Evolutionary conservation across 2,329 filamentous ascomycete species (phyloP).

Genomic region (Hypoxylon sp.): DNA sequence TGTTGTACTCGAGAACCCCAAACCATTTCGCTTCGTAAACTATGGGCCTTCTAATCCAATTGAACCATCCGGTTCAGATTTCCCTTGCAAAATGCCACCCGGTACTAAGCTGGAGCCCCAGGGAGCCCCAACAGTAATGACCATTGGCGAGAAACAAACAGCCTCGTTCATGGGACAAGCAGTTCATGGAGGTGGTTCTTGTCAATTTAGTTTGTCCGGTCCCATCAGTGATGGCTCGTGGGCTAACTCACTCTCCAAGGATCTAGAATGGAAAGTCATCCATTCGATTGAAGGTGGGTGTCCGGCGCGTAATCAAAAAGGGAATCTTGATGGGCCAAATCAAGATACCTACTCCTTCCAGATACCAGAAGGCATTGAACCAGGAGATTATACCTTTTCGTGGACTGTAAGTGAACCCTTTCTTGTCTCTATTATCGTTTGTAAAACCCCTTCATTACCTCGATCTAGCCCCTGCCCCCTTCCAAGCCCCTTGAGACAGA

Average conservation of each 20-base stretch:
- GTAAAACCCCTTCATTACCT: background rate
- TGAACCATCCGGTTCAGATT: constrained; percentile 68
- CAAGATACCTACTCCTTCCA: constrained; percentile 68
- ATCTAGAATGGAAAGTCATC: constrained; percentile 77
- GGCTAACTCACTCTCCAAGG: constrained; percentile 70
- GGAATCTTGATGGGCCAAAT: constrained; percentile 64
- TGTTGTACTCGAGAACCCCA: constrained; percentile 72
- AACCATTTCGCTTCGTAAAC: constrained; percentile 63
- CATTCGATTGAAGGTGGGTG: constrained; percentile 80
- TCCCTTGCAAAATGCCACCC: constrained; percentile 75
- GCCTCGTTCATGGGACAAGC: constrained; percentile 69
- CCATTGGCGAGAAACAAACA: constrained; percentile 62
- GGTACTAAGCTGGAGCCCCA: constrained; percentile 58
- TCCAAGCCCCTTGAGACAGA: background rate
- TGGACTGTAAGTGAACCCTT: constrained; percentile 66
- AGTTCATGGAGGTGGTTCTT: constrained; percentile 80
- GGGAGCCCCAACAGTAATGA: constrained; percentile 66
- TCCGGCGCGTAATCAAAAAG: constrained; percentile 65
- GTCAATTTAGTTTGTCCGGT: constrained; percentile 77
- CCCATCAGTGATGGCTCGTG: constrained; percentile 27
- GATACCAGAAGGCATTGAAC: constrained; percentile 71
- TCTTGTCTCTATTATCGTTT: background rate
- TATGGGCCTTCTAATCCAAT: constrained; percentile 72
- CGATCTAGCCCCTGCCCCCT: constrained; percentile 2
- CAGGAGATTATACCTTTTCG: constrained; percentile 77